Evolutionary conservation across 495 filamentous ascomycete genomes (phyloP).

Genomic region (Massariosphaeria phaeospora): DNA sequence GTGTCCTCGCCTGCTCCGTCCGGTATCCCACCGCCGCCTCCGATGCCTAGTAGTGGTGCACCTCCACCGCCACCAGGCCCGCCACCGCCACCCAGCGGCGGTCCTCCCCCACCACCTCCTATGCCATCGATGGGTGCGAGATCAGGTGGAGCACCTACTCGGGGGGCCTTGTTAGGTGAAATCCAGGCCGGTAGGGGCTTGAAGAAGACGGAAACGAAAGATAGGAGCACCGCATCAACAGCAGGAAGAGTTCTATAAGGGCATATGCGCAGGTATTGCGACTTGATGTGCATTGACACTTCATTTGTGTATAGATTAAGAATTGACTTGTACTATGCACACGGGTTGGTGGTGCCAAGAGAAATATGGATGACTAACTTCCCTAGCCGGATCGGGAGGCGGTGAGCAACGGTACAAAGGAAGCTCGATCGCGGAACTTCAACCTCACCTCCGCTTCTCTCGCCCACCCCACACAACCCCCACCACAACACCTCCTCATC

Average conservation of each 20-base stretch:
- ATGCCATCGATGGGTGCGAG: conserved; percentile 37
- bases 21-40: conserved; percentile 35
- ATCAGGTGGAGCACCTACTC: conserved; percentile 39
- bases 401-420: too few relatives aligned
- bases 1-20: conserved; percentile 45
- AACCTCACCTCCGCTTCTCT: not conserved
- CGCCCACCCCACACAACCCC: not conserved
- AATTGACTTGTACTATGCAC: too few relatives aligned
- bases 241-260: conserved; percentile 69
- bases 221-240: conserved; percentile 64
- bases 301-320: too few relatives aligned
- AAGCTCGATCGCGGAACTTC: not conserved
- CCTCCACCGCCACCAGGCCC: conserved; percentile 49
- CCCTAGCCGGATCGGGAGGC: not conserved
- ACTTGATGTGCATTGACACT: not conserved
- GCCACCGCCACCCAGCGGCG: conserved; percentile 44
- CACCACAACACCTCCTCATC: not conserved
- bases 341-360: too few relatives aligned
- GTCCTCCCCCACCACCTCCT: conserved; percentile 44
- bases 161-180: conserved; percentile 66
- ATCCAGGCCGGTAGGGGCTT: conserved; percentile 74
- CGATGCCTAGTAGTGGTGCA: conserved; percentile 33
- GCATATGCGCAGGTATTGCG: not conserved
- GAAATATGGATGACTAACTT: too few relatives aligned
- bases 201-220: conserved; percentile 79